Evolutionary conservation across 1,284 basidiomycete genomes (phyloP).

Genomic region (Afroboletus lepidellus): DNA sequence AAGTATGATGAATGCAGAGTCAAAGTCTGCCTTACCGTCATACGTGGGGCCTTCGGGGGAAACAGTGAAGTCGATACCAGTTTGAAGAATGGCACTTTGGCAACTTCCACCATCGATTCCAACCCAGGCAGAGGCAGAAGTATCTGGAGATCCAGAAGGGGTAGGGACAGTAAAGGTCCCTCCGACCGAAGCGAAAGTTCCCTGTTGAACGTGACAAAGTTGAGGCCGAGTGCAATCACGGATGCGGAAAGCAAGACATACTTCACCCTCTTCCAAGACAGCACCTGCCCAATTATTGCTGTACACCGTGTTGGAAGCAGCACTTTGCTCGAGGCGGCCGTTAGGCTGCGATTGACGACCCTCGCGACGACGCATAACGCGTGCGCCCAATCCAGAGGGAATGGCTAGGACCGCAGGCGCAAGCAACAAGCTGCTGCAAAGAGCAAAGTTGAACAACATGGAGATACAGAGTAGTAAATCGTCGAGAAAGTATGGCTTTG

Average conservation of each 20-base stretch:
- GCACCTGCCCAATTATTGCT: slow-evolving; percentile 2
- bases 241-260: background rate
- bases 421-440: slow-evolving; percentile 2
- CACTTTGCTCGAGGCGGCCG: background rate
- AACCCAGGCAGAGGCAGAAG: slow-evolving; percentile 6
- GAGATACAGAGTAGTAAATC: background rate
- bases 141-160: background rate
- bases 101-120: slow-evolving; percentile 14
- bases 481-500: too few relatives aligned
- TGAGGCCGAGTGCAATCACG: background rate
- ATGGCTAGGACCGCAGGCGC: slow-evolving; percentile 1
- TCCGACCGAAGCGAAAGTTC: slow-evolving; percentile 2
- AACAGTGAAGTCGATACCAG: background rate
- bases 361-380: background rate
- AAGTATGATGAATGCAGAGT: background rate
- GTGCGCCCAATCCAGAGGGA: background rate
- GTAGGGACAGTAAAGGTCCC: slow-evolving; percentile 7
- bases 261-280: background rate
- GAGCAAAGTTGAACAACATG: slow-evolving; percentile 6
- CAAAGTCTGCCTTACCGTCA: background rate
- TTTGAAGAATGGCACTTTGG: slow-evolving; percentile 1
- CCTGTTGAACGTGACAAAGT: background rate
- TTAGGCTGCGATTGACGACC: background rate
- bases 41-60: background rate
- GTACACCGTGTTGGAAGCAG: background rate